Base-by-base conservation (phyloP, 2,329 filamentous ascomycete genomes). In the Exophiala bonariae region DNA sequence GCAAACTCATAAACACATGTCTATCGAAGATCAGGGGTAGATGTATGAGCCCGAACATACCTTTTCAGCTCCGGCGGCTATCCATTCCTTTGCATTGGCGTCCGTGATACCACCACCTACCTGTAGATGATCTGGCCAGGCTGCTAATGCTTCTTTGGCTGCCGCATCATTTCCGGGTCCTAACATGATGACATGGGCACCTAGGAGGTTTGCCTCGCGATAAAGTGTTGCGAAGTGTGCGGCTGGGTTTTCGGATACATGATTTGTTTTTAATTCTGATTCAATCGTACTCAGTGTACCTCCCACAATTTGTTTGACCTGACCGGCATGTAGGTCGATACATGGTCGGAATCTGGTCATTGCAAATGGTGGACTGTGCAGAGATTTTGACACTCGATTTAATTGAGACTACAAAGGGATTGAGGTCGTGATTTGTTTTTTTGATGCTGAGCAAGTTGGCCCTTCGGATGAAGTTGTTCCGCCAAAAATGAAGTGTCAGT, bases 251-350 rank as follows among this genome's bases (percentile, higher is more conserved):
- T 84, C 80, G 8, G 93, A 96, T 52, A 96, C 86, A 73, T 89
- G 91, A 70, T 99, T 99, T 38, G 92, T 97, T 72, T 89, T 86
- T 47, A 97, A 78, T 47, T 80, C 76, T 1, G 80, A 80, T 23
- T 50, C 54, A 7, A 77, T 67, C 64, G 80, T 80, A 70, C 86
- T 86, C 53, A 99, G 80, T 2, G 93, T 97, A 50, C 93, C 92
- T 59, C 93, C 93, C 32, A 99, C 91, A 60, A 99, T 99, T 69
- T 99, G 93, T 75, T 99, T 99, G 50, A 99, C 93, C 65, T 92
- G 86, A 11, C 93, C 93, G n/a, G 91, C 86, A 69, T 99, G 93
- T 43, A 99, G 81, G 72, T 99, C 93, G 69, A 99, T 97, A 65
- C 93, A 99, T 16, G 93, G 93, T 31, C 93, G 80, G 65, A 99